A percentile compares a stretch with the other conserved stretches of the same genome.
Conservation (phyloP, 257 asterid species). For the Solanum raphanifolium region DNA sequence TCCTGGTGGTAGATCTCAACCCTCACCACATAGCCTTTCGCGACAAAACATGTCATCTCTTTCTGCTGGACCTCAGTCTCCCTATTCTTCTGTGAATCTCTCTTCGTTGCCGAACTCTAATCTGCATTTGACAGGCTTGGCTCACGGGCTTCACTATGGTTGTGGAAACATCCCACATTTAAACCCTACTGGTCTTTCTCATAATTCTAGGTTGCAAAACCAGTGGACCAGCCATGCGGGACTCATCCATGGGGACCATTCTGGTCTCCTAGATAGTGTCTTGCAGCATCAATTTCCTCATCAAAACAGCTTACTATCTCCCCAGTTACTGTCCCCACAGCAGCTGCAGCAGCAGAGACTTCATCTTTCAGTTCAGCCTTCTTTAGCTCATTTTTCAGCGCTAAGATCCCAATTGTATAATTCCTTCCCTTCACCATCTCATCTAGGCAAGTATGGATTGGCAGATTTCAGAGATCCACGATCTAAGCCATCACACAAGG, state of each 20-base stretch:
- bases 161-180: slow-evolving; percentile 41
- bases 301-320: slow-evolving; percentile 48
- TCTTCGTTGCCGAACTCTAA: slow-evolving; percentile 43
- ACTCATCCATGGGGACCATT: slow-evolving; percentile 51
- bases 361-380: slow-evolving; percentile 49
- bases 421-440: slow-evolving; percentile 67
- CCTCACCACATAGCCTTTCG: slow-evolving; percentile 38
- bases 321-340: slow-evolving; percentile 34
- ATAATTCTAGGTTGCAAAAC: slow-evolving; percentile 41
- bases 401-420: slow-evolving; percentile 49
- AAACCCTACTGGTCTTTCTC: slow-evolving; percentile 29
- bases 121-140: slow-evolving; percentile 40
- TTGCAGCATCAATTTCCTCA: slow-evolving; percentile 50
- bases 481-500: slow-evolving; percentile 6
- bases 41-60: slow-evolving; percentile 41
- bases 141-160: slow-evolving; percentile 40
- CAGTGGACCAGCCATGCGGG: slow-evolving; percentile 52
- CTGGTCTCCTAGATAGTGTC: slow-evolving; percentile 44
- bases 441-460: slow-evolving; percentile 31
- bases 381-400: slow-evolving; percentile 54
- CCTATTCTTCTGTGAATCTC: slow-evolving; percentile 35
- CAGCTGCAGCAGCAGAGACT: slow-evolving; percentile 47
- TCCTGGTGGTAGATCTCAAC: slow-evolving; percentile 55
- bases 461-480: slow-evolving; percentile 12
- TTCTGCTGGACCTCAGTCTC: slow-evolving; percentile 50